Base-by-base conservation (phyloP, 768 basidiomycete species). In the Jaapia argillacea region DNA sequence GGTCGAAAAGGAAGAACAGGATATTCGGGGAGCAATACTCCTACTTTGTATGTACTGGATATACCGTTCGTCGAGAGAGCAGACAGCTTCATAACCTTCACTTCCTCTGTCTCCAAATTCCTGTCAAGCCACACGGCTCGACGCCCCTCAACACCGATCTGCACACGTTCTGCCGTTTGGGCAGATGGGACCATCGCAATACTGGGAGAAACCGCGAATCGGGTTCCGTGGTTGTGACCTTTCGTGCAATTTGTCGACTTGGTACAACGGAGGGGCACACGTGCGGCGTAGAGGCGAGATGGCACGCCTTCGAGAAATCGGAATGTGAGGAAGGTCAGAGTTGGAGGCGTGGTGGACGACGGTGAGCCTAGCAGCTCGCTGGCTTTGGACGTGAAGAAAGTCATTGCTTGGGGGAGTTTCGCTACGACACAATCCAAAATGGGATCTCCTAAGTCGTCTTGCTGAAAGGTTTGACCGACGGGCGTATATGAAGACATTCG, bases 101-200 rank as follows among this genome's bases (percentile, higher is more conserved):
- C 70, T 47, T 62, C 67, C 25, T 74, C 68, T 18, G 59, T 68
- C 41, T 75, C 68, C 67, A 69, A 70, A 37, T 66, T 62, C 24
- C 69, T 68, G 48, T 72, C 69, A 31, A 77, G 50, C 75, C 76
- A 78, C 6, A 78, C 67, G 3, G 70, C 72, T 27, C 74, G 59
- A 4, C 58, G 53, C 3, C 76, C 76, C 6, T 62, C 68, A 36
- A 53, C 47, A 3, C 63, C 63, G 22, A 65, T 45, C 31, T 54
- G 49, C 12, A 58, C 54, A 5, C 57, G 48, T 26, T 55, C 53
- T 20, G 51, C 51, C 2, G 58, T 57, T 21, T 48, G 51, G 27
- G 54, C 52, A 24, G 45, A 27, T 1, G 52, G 54, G 24, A 58
- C 10, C 10, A 16, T 33, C 10, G 28, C 16, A 16, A 16, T 33